Base-by-base conservation (phyloP, 257 asterid species). In the Buddleja alternifolia region DNA sequence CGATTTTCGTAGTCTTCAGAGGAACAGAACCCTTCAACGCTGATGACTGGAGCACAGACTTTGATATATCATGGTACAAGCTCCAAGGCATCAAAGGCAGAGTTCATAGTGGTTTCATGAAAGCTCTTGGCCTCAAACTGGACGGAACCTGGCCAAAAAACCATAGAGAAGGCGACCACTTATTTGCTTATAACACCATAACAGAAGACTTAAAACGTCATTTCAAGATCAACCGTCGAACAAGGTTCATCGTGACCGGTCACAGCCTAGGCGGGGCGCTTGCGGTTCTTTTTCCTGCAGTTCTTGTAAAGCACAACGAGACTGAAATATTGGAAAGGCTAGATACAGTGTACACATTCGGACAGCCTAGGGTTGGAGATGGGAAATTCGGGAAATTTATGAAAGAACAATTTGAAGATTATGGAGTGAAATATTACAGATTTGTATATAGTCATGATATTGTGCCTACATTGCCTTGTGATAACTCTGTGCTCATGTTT, bases 191-290 rank as follows among this genome's bases (percentile, higher is more conserved):
- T 29, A 66, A 79, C 32, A 75, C 82, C 52, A 62, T 89, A 21
- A 66, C 83, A 46, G 77, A 69, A 46, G 64, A 16, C 25, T 67
- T 90, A 8, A 73, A 68, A 42, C 24, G 19, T 0, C 54, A 72
- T 1, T 44, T 80, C 7, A 6, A 56, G 32, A 36, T 0, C 19
- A 77, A 77, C 39, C 21, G 0, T 1, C 34, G 6, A 7, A 61
- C 87, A 0, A 83, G 63, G 36, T 58, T 87, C 50, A 45, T 87
- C 6, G 15, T 85, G 23, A 85, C 95, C 0, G 93, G 96, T 0
- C 95, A 90, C 46, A 90, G 96, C 78, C 58, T 90, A 12, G 96
- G 96, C 0, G 95, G 89, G 39, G 95, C 93, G 0, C 81, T 90
- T 0, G 90, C 93, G 0, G 47, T 81, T 12, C 82, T 87, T 2